Conservation (phyloP, 371 early-diverging fungal species). For the Chytridium lagenaria region DNA sequence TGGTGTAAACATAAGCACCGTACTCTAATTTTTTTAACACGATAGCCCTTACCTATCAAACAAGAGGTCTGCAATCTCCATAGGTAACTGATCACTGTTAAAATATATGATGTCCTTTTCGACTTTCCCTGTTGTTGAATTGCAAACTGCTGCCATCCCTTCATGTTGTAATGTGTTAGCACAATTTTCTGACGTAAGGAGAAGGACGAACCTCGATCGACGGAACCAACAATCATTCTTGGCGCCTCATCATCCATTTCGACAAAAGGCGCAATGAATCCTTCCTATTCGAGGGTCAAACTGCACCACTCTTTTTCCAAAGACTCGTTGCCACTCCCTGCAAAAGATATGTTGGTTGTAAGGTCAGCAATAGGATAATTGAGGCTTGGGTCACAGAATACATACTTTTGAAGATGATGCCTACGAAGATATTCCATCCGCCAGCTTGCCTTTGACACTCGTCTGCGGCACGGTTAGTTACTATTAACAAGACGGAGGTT, state of each 20-base stretch:
- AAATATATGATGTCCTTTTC: slow-evolving; percentile 35
- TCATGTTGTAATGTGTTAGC: background rate
- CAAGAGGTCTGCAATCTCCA: slow-evolving; percentile 31
- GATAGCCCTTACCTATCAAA: slow-evolving; percentile 42
- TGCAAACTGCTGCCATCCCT: slow-evolving; percentile 41
- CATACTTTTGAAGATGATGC: slow-evolving; percentile 28
- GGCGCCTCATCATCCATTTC: slow-evolving; percentile 37
- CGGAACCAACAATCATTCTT: slow-evolving; percentile 41
- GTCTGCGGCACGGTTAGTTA: slow-evolving; percentile 20
- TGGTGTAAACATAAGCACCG: background rate
- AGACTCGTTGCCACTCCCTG: slow-evolving; percentile 34
- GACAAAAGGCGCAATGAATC: slow-evolving; percentile 35
- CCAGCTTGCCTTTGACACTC: slow-evolving; percentile 43
- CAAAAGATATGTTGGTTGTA: background rate
- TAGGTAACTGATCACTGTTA: slow-evolving; percentile 27
- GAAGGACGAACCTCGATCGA: slow-evolving; percentile 34
- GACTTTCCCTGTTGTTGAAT: slow-evolving; percentile 48
- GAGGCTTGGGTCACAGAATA: background rate
- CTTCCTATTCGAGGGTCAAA: slow-evolving; percentile 49
- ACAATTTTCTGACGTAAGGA: background rate
- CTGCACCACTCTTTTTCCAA: slow-evolving; percentile 45
- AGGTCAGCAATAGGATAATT: background rate
- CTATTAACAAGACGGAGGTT: background rate
- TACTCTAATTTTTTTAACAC: too few species aligned
- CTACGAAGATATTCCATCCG: slow-evolving; percentile 41